phyloP scores from a whole-genome alignment of 2,329 filamentous ascomycete species.

The Monosporascus sp. region DNA sequence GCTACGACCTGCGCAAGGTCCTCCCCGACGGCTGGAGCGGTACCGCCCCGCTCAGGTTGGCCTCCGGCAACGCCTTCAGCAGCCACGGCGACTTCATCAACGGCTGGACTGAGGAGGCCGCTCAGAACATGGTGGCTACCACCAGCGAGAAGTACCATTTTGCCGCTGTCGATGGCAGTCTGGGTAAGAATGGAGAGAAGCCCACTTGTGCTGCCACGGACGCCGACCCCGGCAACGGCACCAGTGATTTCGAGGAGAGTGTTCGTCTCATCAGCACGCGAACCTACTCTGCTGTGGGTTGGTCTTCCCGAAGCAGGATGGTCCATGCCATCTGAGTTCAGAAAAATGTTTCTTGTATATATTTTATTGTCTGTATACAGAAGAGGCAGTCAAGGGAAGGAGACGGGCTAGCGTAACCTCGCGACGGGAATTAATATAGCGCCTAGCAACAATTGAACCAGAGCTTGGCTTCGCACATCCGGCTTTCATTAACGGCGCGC shows the following conservation, averaged over 20 bases:
- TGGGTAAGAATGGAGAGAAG: conserved; percentile 25
- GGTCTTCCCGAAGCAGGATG: no score
- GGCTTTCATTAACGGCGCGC: no score
- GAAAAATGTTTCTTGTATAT: no score
- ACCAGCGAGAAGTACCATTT: conserved; percentile 27
- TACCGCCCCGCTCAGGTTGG: conserved; percentile 32
- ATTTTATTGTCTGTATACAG: no score
- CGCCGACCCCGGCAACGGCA: conserved; percentile 34
- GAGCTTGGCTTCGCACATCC: no score
- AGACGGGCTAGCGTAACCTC: no score
- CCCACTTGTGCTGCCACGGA: conserved; percentile 30
- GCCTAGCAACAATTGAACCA: no score
- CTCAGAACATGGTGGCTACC: conserved; percentile 30
- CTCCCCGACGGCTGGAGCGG: conserved; percentile 36
- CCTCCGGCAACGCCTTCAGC: conserved; percentile 32
- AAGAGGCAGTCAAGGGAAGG: no score
- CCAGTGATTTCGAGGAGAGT: conserved; percentile 33
- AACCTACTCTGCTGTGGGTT: no score
- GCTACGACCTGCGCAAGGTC: conserved; percentile 35
- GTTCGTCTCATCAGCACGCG: conserved; percentile 9
- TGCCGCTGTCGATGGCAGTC: conserved; percentile 27
- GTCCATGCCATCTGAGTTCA: no score
- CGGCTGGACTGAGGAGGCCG: conserved; percentile 36
- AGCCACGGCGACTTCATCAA: conserved; percentile 43
- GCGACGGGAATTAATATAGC: no score